Percentiles rank a stretch among this genome's conserved stretches.
These are phyloP conservation scores for Akanthomyces uredinophilus DNA, from an alignment of 2,329 filamentous ascomycete genomes.

Conservation along the genomic window DNA sequence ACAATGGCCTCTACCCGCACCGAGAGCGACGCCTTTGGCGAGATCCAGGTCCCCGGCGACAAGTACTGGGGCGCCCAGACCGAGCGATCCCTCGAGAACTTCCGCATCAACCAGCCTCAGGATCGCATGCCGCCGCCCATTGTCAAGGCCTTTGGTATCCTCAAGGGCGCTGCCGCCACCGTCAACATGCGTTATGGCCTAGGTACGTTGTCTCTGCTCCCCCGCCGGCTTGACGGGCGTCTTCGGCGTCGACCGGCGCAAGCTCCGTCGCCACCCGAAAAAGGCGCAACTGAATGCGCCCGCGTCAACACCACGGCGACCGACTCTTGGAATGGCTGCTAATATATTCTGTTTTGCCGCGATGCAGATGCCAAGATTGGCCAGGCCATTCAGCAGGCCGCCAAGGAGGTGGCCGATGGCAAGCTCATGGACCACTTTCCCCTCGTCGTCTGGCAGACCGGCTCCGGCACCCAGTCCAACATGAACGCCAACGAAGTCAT, in stretches of 20 bases:
- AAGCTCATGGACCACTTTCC: conserved; percentile 97
- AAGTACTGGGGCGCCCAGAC: conserved; percentile 99
- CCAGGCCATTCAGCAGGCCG: conserved; percentile 90
- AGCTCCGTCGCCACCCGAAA: not conserved
- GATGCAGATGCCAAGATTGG: conserved; percentile 68
- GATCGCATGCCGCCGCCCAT: conserved; percentile 96
- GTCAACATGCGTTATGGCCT: conserved; percentile 96
- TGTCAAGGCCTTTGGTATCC: conserved; percentile 87
- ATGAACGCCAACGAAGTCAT: conserved; percentile 99
- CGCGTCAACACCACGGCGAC: conserved; percentile 11
- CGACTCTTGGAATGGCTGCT: conserved; percentile 38
- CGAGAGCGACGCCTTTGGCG: conserved; percentile 96
- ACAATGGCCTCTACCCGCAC: conserved; percentile 62
- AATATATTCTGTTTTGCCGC: not conserved
- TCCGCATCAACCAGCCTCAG: conserved; percentile 98
- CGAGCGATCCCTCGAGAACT: conserved; percentile 92
- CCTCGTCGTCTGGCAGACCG: conserved; percentile 98
- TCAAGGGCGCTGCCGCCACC: conserved; percentile 92
- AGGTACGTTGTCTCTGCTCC: conserved; percentile 38
- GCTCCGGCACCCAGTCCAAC: conserved; percentile 97
- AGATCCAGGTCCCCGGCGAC: conserved; percentile 84
- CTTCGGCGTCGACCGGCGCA: not conserved
- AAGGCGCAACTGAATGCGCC: conserved; percentile 1
- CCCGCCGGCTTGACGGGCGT: not conserved
- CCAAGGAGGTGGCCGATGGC: conserved; percentile 84